A percentile compares a stretch with the other conserved stretches of the same genome.
Conservation (phyloP, 805 yeast genomes). For the Candida bentonensis region DNA sequence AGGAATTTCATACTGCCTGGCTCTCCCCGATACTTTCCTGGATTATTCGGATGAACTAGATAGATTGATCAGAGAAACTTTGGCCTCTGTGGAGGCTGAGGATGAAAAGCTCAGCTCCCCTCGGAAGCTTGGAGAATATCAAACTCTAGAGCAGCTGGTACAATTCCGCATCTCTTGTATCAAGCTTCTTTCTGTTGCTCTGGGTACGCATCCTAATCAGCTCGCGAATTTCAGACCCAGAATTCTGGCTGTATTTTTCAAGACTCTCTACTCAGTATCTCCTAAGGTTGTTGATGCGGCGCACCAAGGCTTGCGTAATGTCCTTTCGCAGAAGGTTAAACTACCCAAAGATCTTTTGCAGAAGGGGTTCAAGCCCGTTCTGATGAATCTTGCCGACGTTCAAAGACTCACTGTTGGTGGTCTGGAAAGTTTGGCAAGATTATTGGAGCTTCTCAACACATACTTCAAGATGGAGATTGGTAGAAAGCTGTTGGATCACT, state of each 20-base stretch:
- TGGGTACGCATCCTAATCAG: conserved; percentile 66
- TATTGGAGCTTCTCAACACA: conserved; percentile 74
- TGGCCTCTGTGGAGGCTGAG: conserved; percentile 93
- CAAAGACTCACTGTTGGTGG: conserved; percentile 81
- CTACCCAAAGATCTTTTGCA: conserved; percentile 92
- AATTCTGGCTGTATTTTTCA: conserved; percentile 87
- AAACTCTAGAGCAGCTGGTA: conserved; percentile 77
- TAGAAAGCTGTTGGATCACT: conserved; percentile 76
- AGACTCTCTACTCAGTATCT: conserved; percentile 75
- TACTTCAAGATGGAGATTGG: conserved; percentile 97
- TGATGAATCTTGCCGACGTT: conserved; percentile 89
- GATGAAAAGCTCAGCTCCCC: conserved; percentile 89
- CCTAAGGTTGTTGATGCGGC: conserved; percentile 87
- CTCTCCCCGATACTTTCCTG: conserved; percentile 65
- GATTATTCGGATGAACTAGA: conserved; percentile 82
- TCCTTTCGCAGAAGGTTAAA: conserved; percentile 71
- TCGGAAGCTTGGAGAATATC: conserved; percentile 70
- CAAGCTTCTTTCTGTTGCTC: conserved; percentile 62
- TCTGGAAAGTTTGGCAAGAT: conserved; percentile 75
- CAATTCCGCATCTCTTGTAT: conserved; percentile 86
- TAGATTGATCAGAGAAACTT: conserved; percentile 73
- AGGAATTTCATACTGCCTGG: conserved; percentile 85
- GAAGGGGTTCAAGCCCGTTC: conserved; percentile 86
- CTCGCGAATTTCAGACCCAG: conserved; percentile 49
- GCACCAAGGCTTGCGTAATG: conserved; percentile 71